These are phyloP conservation scores for Clitoria ternatea DNA, from an alignment of 306 rosid genomes.

Conservation along the genomic window DNA sequence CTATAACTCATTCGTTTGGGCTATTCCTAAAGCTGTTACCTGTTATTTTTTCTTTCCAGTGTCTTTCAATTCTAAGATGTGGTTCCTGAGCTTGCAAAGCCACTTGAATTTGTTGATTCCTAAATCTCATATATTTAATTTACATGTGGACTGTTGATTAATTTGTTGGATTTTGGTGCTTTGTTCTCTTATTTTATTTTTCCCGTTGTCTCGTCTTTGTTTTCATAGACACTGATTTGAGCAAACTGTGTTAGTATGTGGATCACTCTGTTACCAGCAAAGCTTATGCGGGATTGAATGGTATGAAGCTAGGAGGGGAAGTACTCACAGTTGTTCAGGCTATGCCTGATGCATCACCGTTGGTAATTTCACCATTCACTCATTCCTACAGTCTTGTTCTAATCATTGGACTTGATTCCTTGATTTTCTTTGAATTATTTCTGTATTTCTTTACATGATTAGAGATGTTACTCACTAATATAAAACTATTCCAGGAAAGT, in stretches of 20 bases:
- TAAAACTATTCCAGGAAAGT: slow-evolving; percentile 50
- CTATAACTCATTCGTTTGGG: background rate
- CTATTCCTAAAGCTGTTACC: background rate
- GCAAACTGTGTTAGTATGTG: slow-evolving; percentile 51
- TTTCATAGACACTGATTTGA: slow-evolving; percentile 24
- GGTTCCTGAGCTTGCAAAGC: too few relatives aligned
- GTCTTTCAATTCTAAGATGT: slow-evolving; percentile 2
- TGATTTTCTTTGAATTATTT: slow-evolving; percentile 3
- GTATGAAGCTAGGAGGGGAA: slow-evolving; percentile 79
- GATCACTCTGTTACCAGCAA: slow-evolving; percentile 71
- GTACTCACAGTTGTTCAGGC: slow-evolving; percentile 76
- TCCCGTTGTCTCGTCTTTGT: slow-evolving; percentile 7
- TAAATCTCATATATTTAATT: too few relatives aligned
- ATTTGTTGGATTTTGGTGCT: background rate
- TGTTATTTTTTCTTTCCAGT: background rate
- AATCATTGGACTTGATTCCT: slow-evolving; percentile 12
- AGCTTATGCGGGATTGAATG: slow-evolving; percentile 91
- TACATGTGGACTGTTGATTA: background rate
- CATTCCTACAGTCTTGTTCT: background rate
- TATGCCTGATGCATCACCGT: slow-evolving; percentile 36
- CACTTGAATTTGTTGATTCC: too few relatives aligned
- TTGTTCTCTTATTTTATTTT: background rate
- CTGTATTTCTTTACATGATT: background rate
- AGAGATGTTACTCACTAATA: too few relatives aligned
- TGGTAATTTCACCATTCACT: slow-evolving; percentile 40